These are phyloP conservation scores for Ehretia macrophylla DNA, from an alignment of 257 asterid genomes.

Conservation along the genomic window DNA sequence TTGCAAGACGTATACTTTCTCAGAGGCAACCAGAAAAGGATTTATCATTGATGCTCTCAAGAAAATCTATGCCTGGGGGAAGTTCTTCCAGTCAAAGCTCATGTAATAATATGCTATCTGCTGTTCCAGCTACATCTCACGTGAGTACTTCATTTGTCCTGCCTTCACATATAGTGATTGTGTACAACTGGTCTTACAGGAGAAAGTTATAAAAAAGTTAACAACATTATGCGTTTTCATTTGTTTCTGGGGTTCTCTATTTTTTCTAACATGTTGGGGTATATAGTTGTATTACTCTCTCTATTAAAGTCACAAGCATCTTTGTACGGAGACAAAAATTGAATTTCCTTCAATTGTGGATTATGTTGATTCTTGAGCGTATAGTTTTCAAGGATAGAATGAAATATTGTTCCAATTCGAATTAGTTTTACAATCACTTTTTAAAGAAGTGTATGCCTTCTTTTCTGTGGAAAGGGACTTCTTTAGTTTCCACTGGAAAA, in stretches of 20 bases:
- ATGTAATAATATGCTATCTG: slow-evolving; percentile 16
- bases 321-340: background rate
- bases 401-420: too few relatives aligned
- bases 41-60: slow-evolving; percentile 5
- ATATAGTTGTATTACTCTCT: too few relatives aligned
- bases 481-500: too few relatives aligned
- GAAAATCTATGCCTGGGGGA: slow-evolving; percentile 9
- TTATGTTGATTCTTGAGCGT: too few relatives aligned
- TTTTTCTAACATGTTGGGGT: too few relatives aligned
- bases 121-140: slow-evolving; percentile 28
- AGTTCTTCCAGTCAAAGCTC: slow-evolving; percentile 19
- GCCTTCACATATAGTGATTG: background rate
- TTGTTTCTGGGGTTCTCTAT: too few relatives aligned
- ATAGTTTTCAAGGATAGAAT: too few relatives aligned
- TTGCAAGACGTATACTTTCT: slow-evolving; percentile 33
- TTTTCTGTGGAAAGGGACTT: too few relatives aligned
- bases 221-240: background rate
- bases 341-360: too few relatives aligned
- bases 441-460: too few relatives aligned
- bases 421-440: too few relatives aligned
- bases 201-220: background rate
- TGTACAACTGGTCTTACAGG: background rate
- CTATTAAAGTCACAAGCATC: background rate
- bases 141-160: slow-evolving; percentile 23
- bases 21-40: slow-evolving; percentile 29